Conservation (phyloP, 306 rosid species). For the Quercus mongolica region DNA sequence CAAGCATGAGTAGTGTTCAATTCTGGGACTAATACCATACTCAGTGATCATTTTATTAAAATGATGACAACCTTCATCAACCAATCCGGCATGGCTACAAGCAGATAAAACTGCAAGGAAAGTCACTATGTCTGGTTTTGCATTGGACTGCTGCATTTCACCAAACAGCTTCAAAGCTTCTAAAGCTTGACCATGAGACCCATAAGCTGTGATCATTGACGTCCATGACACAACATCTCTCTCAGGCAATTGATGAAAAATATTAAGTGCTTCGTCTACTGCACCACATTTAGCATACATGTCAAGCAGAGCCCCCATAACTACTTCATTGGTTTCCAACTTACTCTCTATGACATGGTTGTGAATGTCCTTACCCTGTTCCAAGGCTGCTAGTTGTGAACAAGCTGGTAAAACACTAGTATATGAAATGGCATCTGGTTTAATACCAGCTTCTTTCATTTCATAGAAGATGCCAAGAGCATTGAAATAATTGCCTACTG, state of each 20-base stretch:
- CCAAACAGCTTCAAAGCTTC: slow-evolving; percentile 67
- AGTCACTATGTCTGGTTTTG: slow-evolving; percentile 59
- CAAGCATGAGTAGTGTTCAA: slow-evolving; percentile 81
- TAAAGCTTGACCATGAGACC: slow-evolving; percentile 66
- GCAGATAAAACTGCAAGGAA: slow-evolving; percentile 73
- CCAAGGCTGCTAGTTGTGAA: slow-evolving; percentile 70
- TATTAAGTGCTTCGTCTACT: slow-evolving; percentile 58
- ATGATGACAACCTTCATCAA: slow-evolving; percentile 58
- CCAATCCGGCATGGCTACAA: slow-evolving; percentile 75
- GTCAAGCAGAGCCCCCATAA: slow-evolving; percentile 83
- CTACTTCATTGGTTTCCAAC: slow-evolving; percentile 46
- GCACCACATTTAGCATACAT: slow-evolving; percentile 90
- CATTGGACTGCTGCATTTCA: slow-evolving; percentile 51
- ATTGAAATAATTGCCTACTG: slow-evolving; percentile 49
- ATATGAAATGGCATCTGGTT: slow-evolving; percentile 66
- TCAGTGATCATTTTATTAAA: slow-evolving; percentile 57
- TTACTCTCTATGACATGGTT: slow-evolving; percentile 38
- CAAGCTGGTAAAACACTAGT: slow-evolving; percentile 73
- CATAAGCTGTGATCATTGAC: slow-evolving; percentile 76
- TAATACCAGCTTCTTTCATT: slow-evolving; percentile 44
- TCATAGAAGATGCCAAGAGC: slow-evolving; percentile 53
- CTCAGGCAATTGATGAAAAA: slow-evolving; percentile 61
- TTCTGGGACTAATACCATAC: slow-evolving; percentile 50
- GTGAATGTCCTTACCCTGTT: slow-evolving; percentile 77
- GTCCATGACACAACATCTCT: slow-evolving; percentile 80